Evolutionary conservation across 306 rosid genomes (phyloP).

Genomic region (Pterocarpus macrocarpus): DNA sequence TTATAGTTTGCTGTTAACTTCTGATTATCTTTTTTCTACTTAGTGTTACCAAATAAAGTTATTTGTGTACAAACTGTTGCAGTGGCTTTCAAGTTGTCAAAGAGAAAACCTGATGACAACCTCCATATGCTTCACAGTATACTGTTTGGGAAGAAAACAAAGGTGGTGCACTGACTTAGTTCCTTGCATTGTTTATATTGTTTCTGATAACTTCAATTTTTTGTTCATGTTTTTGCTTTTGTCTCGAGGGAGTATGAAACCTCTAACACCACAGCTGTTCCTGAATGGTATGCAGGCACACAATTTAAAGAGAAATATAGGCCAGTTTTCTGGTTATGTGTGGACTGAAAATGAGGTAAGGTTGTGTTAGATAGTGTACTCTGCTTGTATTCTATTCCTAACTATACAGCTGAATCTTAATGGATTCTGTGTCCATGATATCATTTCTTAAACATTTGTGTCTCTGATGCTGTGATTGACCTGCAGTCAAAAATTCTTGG

Average conservation of each 20-base stretch:
- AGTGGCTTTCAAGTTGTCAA: constrained; percentile 95
- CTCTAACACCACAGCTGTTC: constrained; percentile 28
- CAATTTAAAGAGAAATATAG: constrained; percentile 55
- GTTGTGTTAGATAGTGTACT: background rate
- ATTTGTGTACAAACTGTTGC: constrained; percentile 58
- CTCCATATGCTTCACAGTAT: constrained; percentile 82
- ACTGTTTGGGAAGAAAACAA: constrained; percentile 87
- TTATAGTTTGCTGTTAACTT: constrained; percentile 20
- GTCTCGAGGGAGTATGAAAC: background rate
- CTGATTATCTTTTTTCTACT: constrained; percentile 33
- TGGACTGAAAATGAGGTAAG: constrained; percentile 56
- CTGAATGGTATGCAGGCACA: constrained; percentile 65
- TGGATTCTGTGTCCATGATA: constrained; percentile 7
- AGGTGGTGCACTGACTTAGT: constrained; percentile 57
- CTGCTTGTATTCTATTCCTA: constrained; percentile 14
- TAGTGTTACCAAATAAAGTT: constrained; percentile 31
- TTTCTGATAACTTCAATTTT: background rate
- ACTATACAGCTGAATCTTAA: background rate
- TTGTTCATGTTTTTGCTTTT: background rate
- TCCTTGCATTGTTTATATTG: constrained; percentile 15
- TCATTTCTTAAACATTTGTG: background rate
- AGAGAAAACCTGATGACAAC: constrained; percentile 93
- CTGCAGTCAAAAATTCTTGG: background rate
- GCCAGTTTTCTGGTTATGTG: constrained; percentile 58
- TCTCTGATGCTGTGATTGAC: constrained; percentile 31